phyloP scores from a whole-genome alignment of 2,329 filamentous ascomycete species.

The Xylariaceae sp. region DNA sequence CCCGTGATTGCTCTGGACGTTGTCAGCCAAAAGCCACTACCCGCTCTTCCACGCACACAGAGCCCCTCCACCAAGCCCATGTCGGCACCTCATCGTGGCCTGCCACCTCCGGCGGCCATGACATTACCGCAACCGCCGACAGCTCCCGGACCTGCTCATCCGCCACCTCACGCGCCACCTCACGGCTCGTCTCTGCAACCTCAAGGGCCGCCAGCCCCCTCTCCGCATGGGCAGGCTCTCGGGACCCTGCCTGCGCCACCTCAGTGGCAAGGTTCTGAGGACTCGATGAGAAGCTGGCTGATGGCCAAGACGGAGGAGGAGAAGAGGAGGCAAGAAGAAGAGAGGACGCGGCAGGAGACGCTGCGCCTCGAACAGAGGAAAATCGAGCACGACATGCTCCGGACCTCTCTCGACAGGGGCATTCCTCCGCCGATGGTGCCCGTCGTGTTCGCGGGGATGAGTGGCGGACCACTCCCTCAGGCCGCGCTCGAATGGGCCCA shows the following conservation, averaged over 20 bases:
- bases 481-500: conserved; percentile 61
- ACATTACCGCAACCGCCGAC: conserved; percentile 40
- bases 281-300: conserved; percentile 66
- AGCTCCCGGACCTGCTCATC: conserved; percentile 22
- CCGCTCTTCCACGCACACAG: conserved; percentile 33
- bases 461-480: conserved; percentile 53
- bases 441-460: conserved; percentile 66
- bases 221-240: conserved; percentile 34
- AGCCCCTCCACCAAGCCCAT: conserved; percentile 49
- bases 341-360: conserved; percentile 57
- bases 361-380: conserved; percentile 64
- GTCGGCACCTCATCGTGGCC: conserved; percentile 61
- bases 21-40: conserved; percentile 32
- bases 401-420: conserved; percentile 59
- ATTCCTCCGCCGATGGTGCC: conserved; percentile 70
- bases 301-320: conserved; percentile 67
- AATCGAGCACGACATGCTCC: conserved; percentile 65
- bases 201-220: conserved; percentile 23
- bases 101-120: conserved; percentile 63
- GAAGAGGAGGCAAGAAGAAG: conserved; percentile 64
- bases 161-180: conserved; percentile 18
- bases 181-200: conserved; percentile 22
- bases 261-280: conserved; percentile 60
- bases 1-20: conserved; percentile 43
- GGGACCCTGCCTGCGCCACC: conserved; percentile 56